phyloP scores from a whole-genome alignment of 768 basidiomycete species.

The Sporobolomyces pararoseus region DNA sequence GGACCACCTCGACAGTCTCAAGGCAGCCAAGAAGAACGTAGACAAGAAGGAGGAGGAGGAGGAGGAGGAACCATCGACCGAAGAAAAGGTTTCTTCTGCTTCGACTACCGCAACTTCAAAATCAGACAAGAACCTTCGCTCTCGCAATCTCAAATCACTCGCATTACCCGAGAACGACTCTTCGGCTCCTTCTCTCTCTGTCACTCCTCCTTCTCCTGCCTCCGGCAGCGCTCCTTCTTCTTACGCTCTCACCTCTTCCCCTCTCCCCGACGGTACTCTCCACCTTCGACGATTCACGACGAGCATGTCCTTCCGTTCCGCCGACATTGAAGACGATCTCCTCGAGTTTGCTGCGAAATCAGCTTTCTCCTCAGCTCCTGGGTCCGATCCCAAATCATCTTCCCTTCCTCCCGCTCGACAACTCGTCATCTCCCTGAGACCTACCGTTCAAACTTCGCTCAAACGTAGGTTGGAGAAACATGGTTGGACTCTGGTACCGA shows the following conservation, averaged over 20 bases:
- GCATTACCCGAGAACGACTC: not conserved
- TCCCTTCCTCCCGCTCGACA: conserved; percentile 9
- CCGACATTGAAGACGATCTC: conserved; percentile 39
- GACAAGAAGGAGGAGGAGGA: not conserved
- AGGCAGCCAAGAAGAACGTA: not conserved
- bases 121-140: not conserved
- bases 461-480: conserved; percentile 1
- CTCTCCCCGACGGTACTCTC: conserved; percentile 25
- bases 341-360: conserved; percentile 14
- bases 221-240: conserved; percentile 1
- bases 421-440: conserved; percentile 28
- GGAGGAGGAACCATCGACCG: not conserved
- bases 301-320: conserved; percentile 35
- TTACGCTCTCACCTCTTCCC: conserved; percentile 13
- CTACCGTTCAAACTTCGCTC: conserved; percentile 13
- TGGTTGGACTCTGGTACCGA: conserved; percentile 18
- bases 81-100: not conserved
- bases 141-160: conserved; percentile 15
- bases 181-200: conserved; percentile 19
- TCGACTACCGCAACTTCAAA: conserved; percentile 3
- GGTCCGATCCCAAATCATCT: no score
- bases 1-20: not conserved
- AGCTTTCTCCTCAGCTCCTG: conserved; percentile 10
- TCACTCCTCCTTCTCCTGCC: conserved; percentile 26
- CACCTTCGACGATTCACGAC: conserved; percentile 36